Conservation (phyloP, 1,284 basidiomycete genomes). For the Calocybe gambosa region DNA sequence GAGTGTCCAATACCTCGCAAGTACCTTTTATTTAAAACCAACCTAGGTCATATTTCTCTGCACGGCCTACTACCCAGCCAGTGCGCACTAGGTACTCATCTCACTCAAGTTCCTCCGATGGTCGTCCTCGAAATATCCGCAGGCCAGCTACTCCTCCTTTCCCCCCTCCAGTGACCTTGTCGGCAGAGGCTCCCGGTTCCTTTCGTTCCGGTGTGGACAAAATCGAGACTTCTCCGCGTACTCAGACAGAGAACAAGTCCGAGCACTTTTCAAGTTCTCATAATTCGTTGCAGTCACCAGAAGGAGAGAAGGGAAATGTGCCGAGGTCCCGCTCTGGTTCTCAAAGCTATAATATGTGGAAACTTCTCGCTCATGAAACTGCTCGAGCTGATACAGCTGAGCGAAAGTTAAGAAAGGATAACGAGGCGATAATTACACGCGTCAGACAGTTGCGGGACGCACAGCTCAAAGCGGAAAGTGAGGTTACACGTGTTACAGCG, state of each 20-base stretch:
- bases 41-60: slow-evolving; percentile 9
- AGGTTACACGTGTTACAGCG: slow-evolving; percentile 25
- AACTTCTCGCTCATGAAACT: slow-evolving; percentile 13
- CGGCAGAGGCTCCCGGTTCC: background rate
- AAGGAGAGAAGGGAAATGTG: background rate
- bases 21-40: background rate
- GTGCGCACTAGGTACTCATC: slow-evolving; percentile 1
- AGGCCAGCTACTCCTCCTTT: slow-evolving; percentile 13
- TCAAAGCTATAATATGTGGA: slow-evolving; percentile 7
- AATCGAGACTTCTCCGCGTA: background rate
- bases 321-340: slow-evolving; percentile 7
- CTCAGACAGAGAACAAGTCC: slow-evolving; percentile 1
- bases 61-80: slow-evolving; percentile 5
- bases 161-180: background rate
- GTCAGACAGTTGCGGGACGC: slow-evolving; percentile 11
- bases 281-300: slow-evolving; percentile 1
- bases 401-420: slow-evolving; percentile 6
- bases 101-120: background rate
- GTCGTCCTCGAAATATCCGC: background rate
- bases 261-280: slow-evolving; percentile 8
- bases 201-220: background rate
- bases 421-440: slow-evolving; percentile 11
- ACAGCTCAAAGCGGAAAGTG: slow-evolving; percentile 18
- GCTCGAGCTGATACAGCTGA: slow-evolving; percentile 17
- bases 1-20: background rate